phyloP scores from a whole-genome alignment of 805 yeast species.

The Metschnikowia matae region DNA sequence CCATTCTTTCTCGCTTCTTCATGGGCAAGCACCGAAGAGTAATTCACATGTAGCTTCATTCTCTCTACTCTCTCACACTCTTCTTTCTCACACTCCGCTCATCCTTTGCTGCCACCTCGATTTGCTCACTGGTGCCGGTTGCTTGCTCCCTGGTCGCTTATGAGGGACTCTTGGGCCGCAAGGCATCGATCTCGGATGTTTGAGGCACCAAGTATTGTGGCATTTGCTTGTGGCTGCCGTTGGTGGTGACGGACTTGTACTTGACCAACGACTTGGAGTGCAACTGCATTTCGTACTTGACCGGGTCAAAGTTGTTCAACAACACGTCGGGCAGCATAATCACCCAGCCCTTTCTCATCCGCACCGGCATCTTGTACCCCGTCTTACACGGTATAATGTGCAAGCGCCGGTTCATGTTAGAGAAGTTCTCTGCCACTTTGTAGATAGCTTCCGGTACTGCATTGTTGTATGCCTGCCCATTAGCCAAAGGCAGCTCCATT shows the following conservation, averaged over 20 bases:
- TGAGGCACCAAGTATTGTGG: constrained; percentile 55
- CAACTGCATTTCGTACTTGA: constrained; percentile 29
- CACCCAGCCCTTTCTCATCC: constrained; percentile 85
- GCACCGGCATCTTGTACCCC: constrained; percentile 60
- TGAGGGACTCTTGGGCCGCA: constrained; percentile 80
- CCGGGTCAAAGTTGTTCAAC: constrained; percentile 57
- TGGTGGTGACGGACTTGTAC: constrained; percentile 13
- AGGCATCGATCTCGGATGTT: constrained; percentile 66
- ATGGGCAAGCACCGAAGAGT: too few species aligned
- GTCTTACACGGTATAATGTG: constrained; percentile 79
- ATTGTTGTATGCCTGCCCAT: constrained; percentile 13
- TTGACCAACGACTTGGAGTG: constrained; percentile 29
- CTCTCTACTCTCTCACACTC: not conserved
- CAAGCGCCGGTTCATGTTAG: constrained; percentile 73
- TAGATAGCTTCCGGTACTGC: constrained; percentile 69
- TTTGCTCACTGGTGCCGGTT: too few species aligned
- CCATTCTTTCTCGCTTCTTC: not conserved
- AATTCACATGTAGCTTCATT: not conserved
- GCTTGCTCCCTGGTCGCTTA: not conserved
- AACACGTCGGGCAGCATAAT: constrained; percentile 80
- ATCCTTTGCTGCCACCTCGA: too few species aligned
- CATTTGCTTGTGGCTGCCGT: constrained; percentile 32
- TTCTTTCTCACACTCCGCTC: too few species aligned
- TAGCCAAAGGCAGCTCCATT: constrained; percentile 43
- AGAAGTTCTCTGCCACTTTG: constrained; percentile 81